Conservation (phyloP, 2,329 filamentous ascomycete genomes). For the Paracoccidioides brasiliensis region DNA sequence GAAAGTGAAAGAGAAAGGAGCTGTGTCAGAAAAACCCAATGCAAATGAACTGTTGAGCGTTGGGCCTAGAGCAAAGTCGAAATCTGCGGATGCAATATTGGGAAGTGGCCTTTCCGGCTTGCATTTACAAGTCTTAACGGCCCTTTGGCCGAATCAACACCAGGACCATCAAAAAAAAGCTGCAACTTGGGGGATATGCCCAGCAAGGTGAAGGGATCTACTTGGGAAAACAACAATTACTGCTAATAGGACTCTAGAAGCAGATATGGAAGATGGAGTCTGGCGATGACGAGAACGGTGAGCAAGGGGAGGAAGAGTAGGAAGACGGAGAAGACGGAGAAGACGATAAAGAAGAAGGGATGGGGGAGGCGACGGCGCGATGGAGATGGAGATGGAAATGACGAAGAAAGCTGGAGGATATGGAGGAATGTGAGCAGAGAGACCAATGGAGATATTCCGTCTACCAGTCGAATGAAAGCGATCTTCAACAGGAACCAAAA, state of each 20-base stretch:
- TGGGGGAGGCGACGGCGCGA: neutral
- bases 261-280: neutral
- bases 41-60: neutral
- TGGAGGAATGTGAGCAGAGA: neutral
- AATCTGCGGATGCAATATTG: neutral
- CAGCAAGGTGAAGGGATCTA: neutral
- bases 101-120: neutral
- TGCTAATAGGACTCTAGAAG: neutral
- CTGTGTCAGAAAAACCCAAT: neutral
- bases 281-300: neutral
- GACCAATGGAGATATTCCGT: constrained; percentile 8
- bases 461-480: neutral
- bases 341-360: no score
- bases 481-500: neutral
- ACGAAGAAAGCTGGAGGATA: neutral
- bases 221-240: neutral
- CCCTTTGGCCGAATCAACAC: neutral
- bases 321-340: neutral
- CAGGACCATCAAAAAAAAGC: neutral
- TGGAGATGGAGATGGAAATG: neutral
- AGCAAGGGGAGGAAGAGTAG: neutral
- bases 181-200: neutral
- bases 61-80: neutral
- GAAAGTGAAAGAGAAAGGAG: neutral
- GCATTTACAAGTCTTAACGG: neutral